phyloP scores from a whole-genome alignment of 768 basidiomycete genomes.

The Collybiopsis confluens region DNA sequence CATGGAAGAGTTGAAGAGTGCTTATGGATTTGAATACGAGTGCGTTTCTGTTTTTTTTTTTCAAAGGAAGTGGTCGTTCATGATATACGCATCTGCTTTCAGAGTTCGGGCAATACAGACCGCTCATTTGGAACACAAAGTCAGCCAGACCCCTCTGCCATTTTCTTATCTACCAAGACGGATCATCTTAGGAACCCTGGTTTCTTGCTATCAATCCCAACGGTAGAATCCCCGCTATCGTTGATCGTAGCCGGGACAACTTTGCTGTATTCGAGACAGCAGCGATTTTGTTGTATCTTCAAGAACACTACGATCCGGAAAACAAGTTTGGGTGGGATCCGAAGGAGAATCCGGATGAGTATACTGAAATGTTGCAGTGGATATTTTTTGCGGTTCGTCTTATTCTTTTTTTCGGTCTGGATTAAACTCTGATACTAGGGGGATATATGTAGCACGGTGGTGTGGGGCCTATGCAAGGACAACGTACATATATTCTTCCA shows the following conservation, averaged over 20 bases:
- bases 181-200: conserved; percentile 60
- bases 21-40: conserved; percentile 51
- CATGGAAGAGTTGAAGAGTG: conserved; percentile 59
- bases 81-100: neutral
- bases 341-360: conserved; percentile 46
- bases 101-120: neutral
- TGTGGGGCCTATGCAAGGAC: conserved; percentile 87
- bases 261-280: conserved; percentile 74
- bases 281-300: conserved; percentile 81
- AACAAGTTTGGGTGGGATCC: conserved; percentile 63
- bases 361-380: conserved; percentile 79
- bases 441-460: conserved; percentile 7
- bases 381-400: conserved; percentile 71
- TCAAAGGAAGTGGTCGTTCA: neutral
- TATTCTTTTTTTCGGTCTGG: neutral
- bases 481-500: conserved; percentile 24
- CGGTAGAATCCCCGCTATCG: conserved; percentile 59
- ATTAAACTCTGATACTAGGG: neutral
- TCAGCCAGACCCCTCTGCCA: conserved; percentile 46
- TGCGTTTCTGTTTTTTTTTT: conserved; percentile 18
- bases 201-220: conserved; percentile 67
- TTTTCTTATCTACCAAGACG: too few relatives aligned
- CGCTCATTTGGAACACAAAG: neutral
- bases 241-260: conserved; percentile 56
- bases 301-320: conserved; percentile 78